Conservation (phyloP, 345 rosid species). For the Lepidium africanum region DNA sequence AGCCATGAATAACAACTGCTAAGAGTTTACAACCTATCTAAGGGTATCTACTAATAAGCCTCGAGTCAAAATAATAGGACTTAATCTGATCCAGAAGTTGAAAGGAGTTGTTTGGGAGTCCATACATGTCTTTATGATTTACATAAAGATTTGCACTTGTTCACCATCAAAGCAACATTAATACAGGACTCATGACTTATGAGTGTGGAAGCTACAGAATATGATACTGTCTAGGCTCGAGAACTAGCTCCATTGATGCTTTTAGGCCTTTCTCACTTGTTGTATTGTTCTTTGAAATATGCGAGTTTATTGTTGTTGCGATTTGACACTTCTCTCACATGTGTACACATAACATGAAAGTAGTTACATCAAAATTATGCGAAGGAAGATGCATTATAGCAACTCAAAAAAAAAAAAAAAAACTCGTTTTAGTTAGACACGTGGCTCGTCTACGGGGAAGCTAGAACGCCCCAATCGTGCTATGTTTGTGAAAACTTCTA, state of each 20-base stretch:
- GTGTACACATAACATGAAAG: too few relatives aligned
- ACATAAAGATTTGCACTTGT: not conserved
- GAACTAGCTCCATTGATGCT: not conserved
- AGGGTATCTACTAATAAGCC: not conserved
- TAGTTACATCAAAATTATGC: too few relatives aligned
- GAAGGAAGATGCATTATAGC: too few relatives aligned
- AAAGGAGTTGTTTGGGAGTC: not conserved
- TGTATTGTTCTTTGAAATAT: too few relatives aligned
- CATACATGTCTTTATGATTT: too few relatives aligned
- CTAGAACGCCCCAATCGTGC: conserved; percentile 9
- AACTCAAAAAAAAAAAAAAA: too few relatives aligned
- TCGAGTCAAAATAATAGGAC: not conserved
- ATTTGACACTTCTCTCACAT: too few relatives aligned
- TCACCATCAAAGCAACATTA: not conserved
- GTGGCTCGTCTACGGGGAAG: conserved; percentile 22
- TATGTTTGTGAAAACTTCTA: not conserved
- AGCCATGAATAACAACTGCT: not conserved
- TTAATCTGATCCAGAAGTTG: not conserved
- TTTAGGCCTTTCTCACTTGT: too few relatives aligned
- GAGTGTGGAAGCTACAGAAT: conserved; percentile 8
- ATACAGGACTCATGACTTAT: not conserved
- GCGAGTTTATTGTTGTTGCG: too few relatives aligned
- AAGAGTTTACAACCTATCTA: not conserved
- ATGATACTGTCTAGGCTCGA: conserved; percentile 8
- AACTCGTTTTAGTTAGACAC: too few relatives aligned